Evolutionary conservation across 1,284 basidiomycete species (phyloP).

Genomic region (Cryptococcus sp.): DNA sequence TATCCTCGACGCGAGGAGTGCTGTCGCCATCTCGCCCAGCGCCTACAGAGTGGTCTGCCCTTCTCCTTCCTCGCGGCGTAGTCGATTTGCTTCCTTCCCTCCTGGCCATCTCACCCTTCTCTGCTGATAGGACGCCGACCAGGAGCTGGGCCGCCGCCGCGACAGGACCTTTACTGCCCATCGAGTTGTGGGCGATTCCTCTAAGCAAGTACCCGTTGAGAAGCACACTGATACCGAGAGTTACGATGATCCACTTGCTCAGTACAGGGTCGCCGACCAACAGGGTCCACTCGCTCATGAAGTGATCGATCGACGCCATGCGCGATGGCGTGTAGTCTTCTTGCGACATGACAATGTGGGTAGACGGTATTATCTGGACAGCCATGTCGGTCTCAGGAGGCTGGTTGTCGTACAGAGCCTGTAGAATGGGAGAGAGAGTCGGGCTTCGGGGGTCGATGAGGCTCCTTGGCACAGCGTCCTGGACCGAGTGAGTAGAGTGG

Average conservation of each 20-base stretch:
- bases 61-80: slow-evolving; percentile 23
- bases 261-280: slow-evolving; percentile 94
- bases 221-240: slow-evolving; percentile 81
- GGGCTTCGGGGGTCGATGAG: slow-evolving; percentile 55
- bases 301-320: slow-evolving; percentile 69
- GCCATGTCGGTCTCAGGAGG: slow-evolving; percentile 60
- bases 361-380: slow-evolving; percentile 70
- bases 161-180: slow-evolving; percentile 53
- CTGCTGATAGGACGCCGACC: slow-evolving; percentile 45
- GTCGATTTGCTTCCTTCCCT: slow-evolving; percentile 14
- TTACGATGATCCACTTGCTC: slow-evolving; percentile 92
- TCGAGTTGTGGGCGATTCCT: slow-evolving; percentile 59
- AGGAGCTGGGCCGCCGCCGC: slow-evolving; percentile 56
- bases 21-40: slow-evolving; percentile 28
- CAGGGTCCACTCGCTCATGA: slow-evolving; percentile 92
- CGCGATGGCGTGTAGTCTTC: slow-evolving; percentile 37
- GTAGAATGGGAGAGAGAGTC: slow-evolving; percentile 64
- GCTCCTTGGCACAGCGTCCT: slow-evolving; percentile 24
- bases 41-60: slow-evolving; percentile 3
- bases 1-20: slow-evolving; percentile 31
- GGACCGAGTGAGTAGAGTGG: slow-evolving; percentile 54
- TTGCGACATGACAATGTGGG: slow-evolving; percentile 59
- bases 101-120: slow-evolving; percentile 32
- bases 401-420: slow-evolving; percentile 59
- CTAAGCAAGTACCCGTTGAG: slow-evolving; percentile 94